Evolutionary conservation across 441 rosid species (phyloP), one percentile per base, ranked within the genome.

Genomic region (Macaranga tanarius): DNA sequence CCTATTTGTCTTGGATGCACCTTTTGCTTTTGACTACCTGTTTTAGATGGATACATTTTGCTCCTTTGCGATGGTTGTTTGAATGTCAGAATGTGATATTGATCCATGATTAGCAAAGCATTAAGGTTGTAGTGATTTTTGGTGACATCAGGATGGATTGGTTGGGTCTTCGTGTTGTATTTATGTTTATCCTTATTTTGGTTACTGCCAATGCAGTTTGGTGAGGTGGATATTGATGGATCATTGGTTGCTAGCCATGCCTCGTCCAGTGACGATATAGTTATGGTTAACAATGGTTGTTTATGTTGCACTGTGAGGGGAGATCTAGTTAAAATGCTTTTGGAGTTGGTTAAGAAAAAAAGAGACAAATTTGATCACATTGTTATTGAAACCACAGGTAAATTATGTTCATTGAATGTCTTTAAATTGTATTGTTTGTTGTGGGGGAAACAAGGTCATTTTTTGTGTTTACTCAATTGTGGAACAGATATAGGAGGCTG

Each of bases 241-340:
- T 87, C 93, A 19, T 75, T 90, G 79, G 92, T 90, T 40, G 93
- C 96, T 25, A 87, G 89, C 74, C 93, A 90, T 83, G 85, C 91
- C 57, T 84, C 92, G 16, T 79, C 87, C 1, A 83, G 85, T 7
- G 91, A 86, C 50, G 90, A 89, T 76, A 85, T 90, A 72, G 67
- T 90, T 52, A 85, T 89, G 92, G 92, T 90, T 55, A 90, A 86
- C 66, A 90, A 90, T 72, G 96, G 93, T 25, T 89, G 96, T 73
- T 71, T 90, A 15, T 90, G 96, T 71, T 90, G 96, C 73, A 90
- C 92, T 12, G 91, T 87, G 31, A 82, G 89, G 5, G 93, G 93
- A 72, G 92, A 91, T 79, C 82, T 91, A 44, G 92, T 87, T 71
- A 91, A 89, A 84, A 91, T 89, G 93, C 89, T 89, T 11, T 76